Conservation (phyloP, 768 basidiomycete genomes). For the Strobilomyces dryophilus region DNA sequence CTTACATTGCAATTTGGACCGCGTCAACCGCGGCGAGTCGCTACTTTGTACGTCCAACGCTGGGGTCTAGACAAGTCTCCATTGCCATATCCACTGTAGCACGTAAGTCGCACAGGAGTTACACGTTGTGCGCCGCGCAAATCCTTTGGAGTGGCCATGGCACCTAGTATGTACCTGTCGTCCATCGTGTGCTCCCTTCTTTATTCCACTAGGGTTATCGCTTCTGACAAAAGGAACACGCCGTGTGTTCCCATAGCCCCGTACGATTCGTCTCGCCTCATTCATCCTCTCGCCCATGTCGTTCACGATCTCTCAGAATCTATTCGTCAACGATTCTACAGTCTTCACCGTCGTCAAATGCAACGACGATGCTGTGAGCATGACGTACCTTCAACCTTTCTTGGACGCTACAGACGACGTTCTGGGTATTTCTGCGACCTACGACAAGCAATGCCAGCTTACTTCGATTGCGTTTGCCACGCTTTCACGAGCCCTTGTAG, state of each 20-base stretch:
- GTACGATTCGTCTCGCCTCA: conserved; percentile 3
- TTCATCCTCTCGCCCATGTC: conserved; percentile 7
- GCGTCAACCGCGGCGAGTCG: not conserved
- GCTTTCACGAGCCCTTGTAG: conserved; percentile 29
- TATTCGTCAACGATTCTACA: conserved; percentile 28
- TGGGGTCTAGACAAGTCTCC: too few species aligned
- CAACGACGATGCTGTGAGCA: conserved; percentile 25
- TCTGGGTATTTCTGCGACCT: conserved; percentile 43
- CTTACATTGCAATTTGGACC: not conserved
- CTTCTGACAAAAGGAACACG: conserved; percentile 5
- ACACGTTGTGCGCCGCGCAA: not conserved
- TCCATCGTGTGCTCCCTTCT: not conserved
- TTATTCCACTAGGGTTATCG: not conserved
- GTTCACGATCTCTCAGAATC: conserved; percentile 29
- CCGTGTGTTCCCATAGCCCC: not conserved
- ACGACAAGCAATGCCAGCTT: conserved; percentile 33
- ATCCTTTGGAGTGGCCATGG: not conserved
- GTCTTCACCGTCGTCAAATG: conserved; percentile 28
- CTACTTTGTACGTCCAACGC: not conserved
- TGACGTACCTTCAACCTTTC: conserved; percentile 26
- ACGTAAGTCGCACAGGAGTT: not conserved
- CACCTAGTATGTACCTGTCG: conserved; percentile 12
- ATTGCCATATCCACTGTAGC: conserved; percentile 14
- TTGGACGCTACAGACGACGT: conserved; percentile 19
- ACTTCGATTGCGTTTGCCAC: conserved; percentile 40